Evolutionary conservation across 2,329 filamentous ascomycete species (phyloP), one percentile per base, ranked within the genome.

Genomic region (Hypoxylon sp.): DNA sequence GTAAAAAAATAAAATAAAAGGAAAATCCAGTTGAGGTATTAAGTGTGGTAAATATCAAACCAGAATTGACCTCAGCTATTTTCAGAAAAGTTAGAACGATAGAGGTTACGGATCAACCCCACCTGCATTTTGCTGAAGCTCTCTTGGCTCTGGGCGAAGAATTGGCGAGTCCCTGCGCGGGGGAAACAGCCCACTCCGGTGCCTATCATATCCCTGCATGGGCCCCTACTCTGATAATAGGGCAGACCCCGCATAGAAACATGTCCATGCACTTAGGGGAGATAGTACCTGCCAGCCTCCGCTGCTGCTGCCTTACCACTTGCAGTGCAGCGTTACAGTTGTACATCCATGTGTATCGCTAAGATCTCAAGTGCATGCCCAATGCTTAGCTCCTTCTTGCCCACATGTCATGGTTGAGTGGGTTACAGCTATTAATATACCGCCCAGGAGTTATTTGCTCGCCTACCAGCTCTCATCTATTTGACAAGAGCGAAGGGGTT

Each of bases 51-150:
- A 25, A 9, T 25, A 9, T 41, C 37, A 50, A 13, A 42, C 55
- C 51, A 58, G 55, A 51, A 47, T 51, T 41, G 20, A 50, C 42
- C 13, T 46, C 27, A 37, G 17, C 40, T 17, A 46, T 31, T 40
- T 58, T 55, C 23, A 44, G 36, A 43, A 58, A 58, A 55, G 51
- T 55, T 52, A 45, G 31, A 46, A 47, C 32, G 42, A 45, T 35
- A 36, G n/a, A n/a, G n/a, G 31, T 38, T 46, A 58, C 51, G 55
- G 55, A 58, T 51, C 52, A 52, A 58, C 55, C 55, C 55, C 55
- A 58, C 55, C 37, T 25, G 21, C 21, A 25, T 25, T 25, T 25
- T 41, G 32, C 44, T 42, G 29, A 42, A 31, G 38, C 35, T 19
- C 31, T 9, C 21, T 25, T 5, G 21, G 21, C 21, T 9, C 9